Conservation (phyloP, 1,139 yeast species). For the Yamadazyma sp. region DNA sequence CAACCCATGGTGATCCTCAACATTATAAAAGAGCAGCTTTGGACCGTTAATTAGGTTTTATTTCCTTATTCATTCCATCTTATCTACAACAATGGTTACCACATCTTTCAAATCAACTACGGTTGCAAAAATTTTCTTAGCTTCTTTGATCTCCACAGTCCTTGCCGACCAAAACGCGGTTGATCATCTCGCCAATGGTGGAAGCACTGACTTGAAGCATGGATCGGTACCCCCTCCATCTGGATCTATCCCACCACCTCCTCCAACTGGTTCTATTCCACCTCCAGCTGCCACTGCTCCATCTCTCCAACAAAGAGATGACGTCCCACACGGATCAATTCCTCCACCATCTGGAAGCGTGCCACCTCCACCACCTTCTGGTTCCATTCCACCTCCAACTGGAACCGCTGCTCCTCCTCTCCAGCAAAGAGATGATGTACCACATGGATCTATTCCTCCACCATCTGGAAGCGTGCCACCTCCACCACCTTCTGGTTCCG, state of each 20-base stretch:
- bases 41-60: too few relatives aligned
- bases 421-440: too few relatives aligned
- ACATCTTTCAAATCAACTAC: constrained; percentile 2
- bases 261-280: too few relatives aligned
- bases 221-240: constrained; percentile 4
- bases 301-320: neutral
- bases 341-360: neutral
- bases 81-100: neutral
- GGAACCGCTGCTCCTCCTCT: too few relatives aligned
- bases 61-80: neutral
- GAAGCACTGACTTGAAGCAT: constrained; percentile 3
- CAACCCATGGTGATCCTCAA: too few relatives aligned
- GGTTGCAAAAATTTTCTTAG: constrained; percentile 8
- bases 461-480: too few relatives aligned
- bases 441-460: too few relatives aligned
- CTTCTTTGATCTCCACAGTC: constrained; percentile 6
- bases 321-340: neutral
- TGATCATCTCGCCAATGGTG: constrained; percentile 11
- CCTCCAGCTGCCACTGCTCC: neutral
- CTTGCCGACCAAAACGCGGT: constrained; percentile 2
- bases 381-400: too few relatives aligned
- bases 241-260: too few relatives aligned
- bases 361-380: neutral
- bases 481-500: too few relatives aligned
- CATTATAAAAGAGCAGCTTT: too few relatives aligned